Base-by-base conservation (phyloP, 352 stramenopile genomes). In the Globisporangium viniferum region DNA sequence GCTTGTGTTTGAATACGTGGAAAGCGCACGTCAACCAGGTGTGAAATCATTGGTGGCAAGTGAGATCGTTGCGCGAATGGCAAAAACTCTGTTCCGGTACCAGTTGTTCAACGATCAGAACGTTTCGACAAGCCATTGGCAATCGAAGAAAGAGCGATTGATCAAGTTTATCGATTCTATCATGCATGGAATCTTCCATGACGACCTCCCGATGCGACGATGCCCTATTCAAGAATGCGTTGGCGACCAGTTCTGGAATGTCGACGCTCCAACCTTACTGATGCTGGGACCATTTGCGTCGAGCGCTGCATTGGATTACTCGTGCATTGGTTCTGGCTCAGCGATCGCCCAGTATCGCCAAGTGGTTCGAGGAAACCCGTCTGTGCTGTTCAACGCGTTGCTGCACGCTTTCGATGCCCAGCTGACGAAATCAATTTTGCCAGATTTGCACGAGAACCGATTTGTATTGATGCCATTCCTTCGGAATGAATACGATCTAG, bases 11-110 rank as follows among this genome's bases (percentile, higher is more conserved):
- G 76, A 73, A 1, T 76, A 77, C 44, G 57, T 89, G 18, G 69
- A 72, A 22, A 51, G 44, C 4, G 66, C 73, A n/a, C 70, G 74
- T 0, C 85, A 93, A 65, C 77, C 78, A 10, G 88, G 88, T 2
- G 69, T 89, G 7, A 66, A 73, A 49, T 70, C 84, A 12, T 67
- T 95, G 6, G 78, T 95, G 9, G 84, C 87, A 15, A 76, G 77
- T 44, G 82, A 93, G 46, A 92, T 95, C 24, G 55, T 95, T 33
- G 73, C 80, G 51, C 80, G 88, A 36, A 51, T 95, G 31, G 88
- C 88, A 3, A 95, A 94, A 69, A 85, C 81, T 1, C 49, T 94
- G 8, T 92, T 95, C 46, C 80, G 80, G 4, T 92, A 85, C 36
- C 75, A 77, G 8, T 73, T 92, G 60, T 71, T 84, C 1, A 80